These are phyloP conservation scores for Tylopilus felleus DNA, from an alignment of 768 basidiomycete species.

Conservation along the genomic window DNA sequence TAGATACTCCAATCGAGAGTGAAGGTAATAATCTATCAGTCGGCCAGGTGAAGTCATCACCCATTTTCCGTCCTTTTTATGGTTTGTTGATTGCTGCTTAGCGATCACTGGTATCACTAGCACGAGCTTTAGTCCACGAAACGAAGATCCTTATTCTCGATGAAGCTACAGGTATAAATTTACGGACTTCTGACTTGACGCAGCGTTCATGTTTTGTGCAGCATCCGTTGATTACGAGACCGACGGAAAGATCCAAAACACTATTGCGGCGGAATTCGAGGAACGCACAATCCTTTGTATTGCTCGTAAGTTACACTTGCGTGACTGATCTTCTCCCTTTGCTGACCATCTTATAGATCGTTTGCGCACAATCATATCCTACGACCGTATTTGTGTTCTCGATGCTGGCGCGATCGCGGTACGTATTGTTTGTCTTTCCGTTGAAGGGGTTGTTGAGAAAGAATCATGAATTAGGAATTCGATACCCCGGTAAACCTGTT, in stretches of 20 bases:
- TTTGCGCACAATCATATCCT: constrained; percentile 80
- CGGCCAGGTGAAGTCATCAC: constrained; percentile 35
- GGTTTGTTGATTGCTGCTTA: constrained; percentile 40
- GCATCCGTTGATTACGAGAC: constrained; percentile 91
- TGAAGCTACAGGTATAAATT: constrained; percentile 69
- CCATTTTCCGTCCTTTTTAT: neutral
- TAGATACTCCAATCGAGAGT: constrained; percentile 82
- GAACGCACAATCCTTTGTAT: constrained; percentile 87
- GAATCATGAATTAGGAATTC: constrained; percentile 52
- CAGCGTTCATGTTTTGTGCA: constrained; percentile 15
- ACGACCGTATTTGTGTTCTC: constrained; percentile 87
- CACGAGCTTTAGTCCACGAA: constrained; percentile 85
- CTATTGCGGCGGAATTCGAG: constrained; percentile 79
- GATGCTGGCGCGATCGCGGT: constrained; percentile 75
- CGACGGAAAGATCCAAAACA: constrained; percentile 87
- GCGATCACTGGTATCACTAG: constrained; percentile 82
- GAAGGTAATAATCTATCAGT: constrained; percentile 85
- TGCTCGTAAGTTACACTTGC: constrained; percentile 54
- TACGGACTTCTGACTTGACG: neutral
- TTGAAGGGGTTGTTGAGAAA: neutral
- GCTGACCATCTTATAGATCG: constrained; percentile 50
- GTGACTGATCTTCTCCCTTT: neutral
- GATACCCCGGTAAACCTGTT: constrained; percentile 74
- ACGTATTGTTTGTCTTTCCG: constrained; percentile 24
- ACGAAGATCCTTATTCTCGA: constrained; percentile 83